Evolutionary conservation across 441 rosid genomes (phyloP), one percentile per base, ranked within the genome.

Genomic region (Arabidopsis hybrid): DNA sequence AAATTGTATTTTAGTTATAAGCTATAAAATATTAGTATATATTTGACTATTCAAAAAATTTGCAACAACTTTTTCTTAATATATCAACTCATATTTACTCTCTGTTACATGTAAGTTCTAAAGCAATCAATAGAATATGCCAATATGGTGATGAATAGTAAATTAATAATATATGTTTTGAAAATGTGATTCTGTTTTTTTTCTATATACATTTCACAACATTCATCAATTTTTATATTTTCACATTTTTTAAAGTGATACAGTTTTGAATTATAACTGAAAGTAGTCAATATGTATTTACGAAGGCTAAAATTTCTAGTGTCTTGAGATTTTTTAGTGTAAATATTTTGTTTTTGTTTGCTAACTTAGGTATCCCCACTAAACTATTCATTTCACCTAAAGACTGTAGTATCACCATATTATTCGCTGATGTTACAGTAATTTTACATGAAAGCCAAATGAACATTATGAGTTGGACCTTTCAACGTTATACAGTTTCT

Each of bases 401-500:
- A 43, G 3, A 43, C 16, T 47, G 11, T 21, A 42, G 53, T 42
- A 63, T 46, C 67, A 14, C 42, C 16, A 32, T 10, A 9, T 6
- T 32, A 47, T 26, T n/a, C 29, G 31, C 9, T 47, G 40, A 45
- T 46, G n/a, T 32, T 45, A 57, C 26, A 16, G 34, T 8, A 29
- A 38, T 8, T 39, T 4, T 47, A 46, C 10, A 56, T 56, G 21
- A 10, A 45, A 14, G 4, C 18, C 11, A 58, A 36, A 34, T 32
- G 45, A 55, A 42, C 21, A 11, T 17, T 42, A 13, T 49, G 78
- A 66, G 42, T 56, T 46, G 49, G 77, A 65, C 35, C 65, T 65
- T 64, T 73, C 68, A 65, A 47, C 49, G n/a, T 46, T 45, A 40
- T 26, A 36, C 50, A 49, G 35, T 29, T 39, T 65, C 12, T 18